Percentiles rank a stretch among this genome's conserved stretches.
phyloP scores from a whole-genome alignment of 2,329 filamentous ascomycete species.

The Torrubiella hemipterigena region DNA sequence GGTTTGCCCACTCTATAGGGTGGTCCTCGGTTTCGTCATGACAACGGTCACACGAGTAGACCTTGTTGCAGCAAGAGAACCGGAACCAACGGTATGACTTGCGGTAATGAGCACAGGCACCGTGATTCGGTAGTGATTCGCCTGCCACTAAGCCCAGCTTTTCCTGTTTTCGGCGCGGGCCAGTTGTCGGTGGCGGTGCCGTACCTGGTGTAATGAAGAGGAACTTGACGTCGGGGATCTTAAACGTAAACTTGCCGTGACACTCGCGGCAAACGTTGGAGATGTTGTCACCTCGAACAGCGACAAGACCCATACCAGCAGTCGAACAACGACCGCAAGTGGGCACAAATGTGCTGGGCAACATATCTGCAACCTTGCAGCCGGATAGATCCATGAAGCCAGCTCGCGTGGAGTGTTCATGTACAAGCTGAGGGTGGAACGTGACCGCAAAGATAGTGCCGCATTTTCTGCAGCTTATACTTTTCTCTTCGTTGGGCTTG shows the following conservation, averaged over 20 bases:
- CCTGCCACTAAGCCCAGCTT: conserved; percentile 45
- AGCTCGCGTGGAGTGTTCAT: conserved; percentile 59
- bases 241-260: conserved; percentile 69
- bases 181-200: conserved; percentile 24
- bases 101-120: conserved; percentile 45
- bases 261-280: conserved; percentile 70
- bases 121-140: conserved; percentile 39
- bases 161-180: conserved; percentile 35
- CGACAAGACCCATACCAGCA: conserved; percentile 52
- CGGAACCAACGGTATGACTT: conserved; percentile 53
- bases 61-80: conserved; percentile 48
- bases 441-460: conserved; percentile 35
- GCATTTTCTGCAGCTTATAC: conserved; percentile 47
- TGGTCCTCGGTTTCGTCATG: conserved; percentile 64
- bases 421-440: conserved; percentile 60
- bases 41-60: conserved; percentile 57
- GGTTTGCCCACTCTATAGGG: conserved; percentile 66
- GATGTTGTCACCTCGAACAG: conserved; percentile 61
- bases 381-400: conserved; percentile 69
- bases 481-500: conserved; percentile 40
- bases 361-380: conserved; percentile 63
- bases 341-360: conserved; percentile 68
- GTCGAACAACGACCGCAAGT: conserved; percentile 70
- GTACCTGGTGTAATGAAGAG: conserved; percentile 51
- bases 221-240: conserved; percentile 68